Evolutionary conservation across 2,329 filamentous ascomycete genomes (phyloP), one percentile per base, ranked within the genome.

Genomic region (Xenosphaeropsis pyriputrescens): DNA sequence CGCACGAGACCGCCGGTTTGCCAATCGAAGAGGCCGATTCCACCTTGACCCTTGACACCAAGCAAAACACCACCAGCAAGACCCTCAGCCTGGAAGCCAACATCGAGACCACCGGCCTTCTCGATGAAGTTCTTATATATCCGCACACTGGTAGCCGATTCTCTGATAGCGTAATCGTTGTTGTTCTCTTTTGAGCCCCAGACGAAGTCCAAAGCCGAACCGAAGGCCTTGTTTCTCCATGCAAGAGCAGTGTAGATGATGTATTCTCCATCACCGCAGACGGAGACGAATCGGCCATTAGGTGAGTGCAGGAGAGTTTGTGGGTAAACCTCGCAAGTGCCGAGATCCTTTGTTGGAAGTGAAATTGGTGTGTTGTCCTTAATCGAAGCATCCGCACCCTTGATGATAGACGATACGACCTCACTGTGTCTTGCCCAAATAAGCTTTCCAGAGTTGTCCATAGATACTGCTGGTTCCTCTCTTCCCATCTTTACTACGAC

Each of bases 81-180:
- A 13, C 88, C 89, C 47, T 98, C 91, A 2, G 88, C 89, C 49
- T 91, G 83, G 68, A 94, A 98, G 9, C 88, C 88, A 39, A 96
- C 85, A 56, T 98, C 89, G 22, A 98, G 68, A 8, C 86, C 85
- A 40, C 84, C 85, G 18, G 70, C 64, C 62, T 93, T 89, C 59
- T 96, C 91, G 48, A 88, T 80, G 64, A 98, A 96, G 62, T 96
- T 96, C 62, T 91, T 89, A 70, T 91, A 96, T 29, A 96, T 77
- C 68, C 95, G 95, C 52, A 98, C 86, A 52, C 83, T 93, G 35
- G 89, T 94, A 18, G 82, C 64, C 4, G 88, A 95, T 61, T 98
- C 91, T 29, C 91, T 80, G 50, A 98, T 96, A 30, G 91, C 91
- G 55, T 93, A 96, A 58, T 98, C 91, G 58, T 95, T 96, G 64